Evolutionary conservation across 768 basidiomycete genomes (phyloP), one percentile per base, ranked within the genome.

Genomic region (Trametes gibbosa): DNA sequence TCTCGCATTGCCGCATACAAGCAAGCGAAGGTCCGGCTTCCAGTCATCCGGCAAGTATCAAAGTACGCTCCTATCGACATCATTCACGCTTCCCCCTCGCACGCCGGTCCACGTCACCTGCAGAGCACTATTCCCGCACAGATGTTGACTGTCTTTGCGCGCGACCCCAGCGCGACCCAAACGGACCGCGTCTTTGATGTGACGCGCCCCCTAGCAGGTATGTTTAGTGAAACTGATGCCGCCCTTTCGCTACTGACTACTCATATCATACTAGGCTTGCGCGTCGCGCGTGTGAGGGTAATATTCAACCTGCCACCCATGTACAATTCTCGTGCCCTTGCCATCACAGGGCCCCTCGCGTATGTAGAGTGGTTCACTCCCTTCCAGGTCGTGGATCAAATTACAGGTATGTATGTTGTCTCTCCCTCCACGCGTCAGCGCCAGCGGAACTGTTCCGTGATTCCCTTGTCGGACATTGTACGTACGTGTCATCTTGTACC

Each of bases 281-380:
- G 5, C 6, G 56, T 57, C 2, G 56, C 56, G 4, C 56, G 46
- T 6, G 56, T 57, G 4, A 37, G 56, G 16, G 56, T 46, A 10
- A 49, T 57, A 17, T 57, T 57, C 40, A 12, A 27, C 12, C n/a
- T 50, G 4, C 56, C 56, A 13, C 2, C 5, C 2, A 4, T 3
- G 8, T 40, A 47, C 21, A 16, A 35, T n/a, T 3, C 21, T 17
- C 24, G n/a, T 19, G 34, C 45, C 14, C 2, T 23, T 29, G 45
- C 14, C 24, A 10, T 47, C 19, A 5, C 10, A 3, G 23, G 35
- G 6, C 37, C 47, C 1, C 27, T 57, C 17, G 56, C 56, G 2
- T 49, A 57, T 27, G 47, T 57, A 5, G 56, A 57, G 27, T 57
- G 56, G 56, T 57, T 57, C n/a, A 57, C 56, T 1, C 47, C 21